Evolutionary conservation across 116 monocot genomes (phyloP).

Genomic region (Trichopus zeylanicus): DNA sequence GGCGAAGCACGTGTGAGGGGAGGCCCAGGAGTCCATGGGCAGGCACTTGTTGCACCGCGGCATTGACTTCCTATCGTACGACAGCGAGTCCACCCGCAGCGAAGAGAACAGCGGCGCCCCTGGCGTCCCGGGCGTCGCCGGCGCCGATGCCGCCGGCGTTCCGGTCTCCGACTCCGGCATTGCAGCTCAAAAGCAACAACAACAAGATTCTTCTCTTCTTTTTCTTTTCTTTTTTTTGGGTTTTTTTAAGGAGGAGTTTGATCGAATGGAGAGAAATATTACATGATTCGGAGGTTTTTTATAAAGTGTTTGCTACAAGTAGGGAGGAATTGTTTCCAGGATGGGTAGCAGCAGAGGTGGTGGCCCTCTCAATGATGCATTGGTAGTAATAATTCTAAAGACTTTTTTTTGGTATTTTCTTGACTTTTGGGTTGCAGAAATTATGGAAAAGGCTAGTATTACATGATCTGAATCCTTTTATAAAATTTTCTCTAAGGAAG

Average conservation of each 20-base stretch:
- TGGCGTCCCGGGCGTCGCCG: slow-evolving; percentile 66
- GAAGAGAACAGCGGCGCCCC: slow-evolving; percentile 50
- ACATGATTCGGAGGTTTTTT: slow-evolving; percentile 40
- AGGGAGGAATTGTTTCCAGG: too few relatives aligned
- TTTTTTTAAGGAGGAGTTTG: slow-evolving; percentile 10
- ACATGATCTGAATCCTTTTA: slow-evolving; percentile 43
- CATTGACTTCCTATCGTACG: slow-evolving; percentile 62
- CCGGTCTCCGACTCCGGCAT: slow-evolving; percentile 20
- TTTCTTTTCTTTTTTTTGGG: slow-evolving; percentile 8
- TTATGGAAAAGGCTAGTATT: too few relatives aligned
- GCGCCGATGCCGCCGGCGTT: slow-evolving; percentile 36
- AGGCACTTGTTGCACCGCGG: slow-evolving; percentile 51
- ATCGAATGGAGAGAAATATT: slow-evolving; percentile 4
- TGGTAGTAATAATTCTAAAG: too few relatives aligned
- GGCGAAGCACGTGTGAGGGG: slow-evolving; percentile 33
- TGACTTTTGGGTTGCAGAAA: too few relatives aligned
- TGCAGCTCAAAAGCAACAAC: neutral
- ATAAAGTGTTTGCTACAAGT: too few relatives aligned
- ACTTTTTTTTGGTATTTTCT: too few relatives aligned
- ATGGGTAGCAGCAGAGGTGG: too few relatives aligned
- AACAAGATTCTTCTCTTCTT: slow-evolving; percentile 6
- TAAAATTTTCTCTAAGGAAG: slow-evolving; percentile 42
- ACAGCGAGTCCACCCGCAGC: slow-evolving; percentile 45
- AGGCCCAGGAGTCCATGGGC: slow-evolving; percentile 33
- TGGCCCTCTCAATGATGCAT: too few relatives aligned